Evolutionary conservation across 345 rosid genomes (phyloP).

Genomic region (Cardiospermum halicacabum): DNA sequence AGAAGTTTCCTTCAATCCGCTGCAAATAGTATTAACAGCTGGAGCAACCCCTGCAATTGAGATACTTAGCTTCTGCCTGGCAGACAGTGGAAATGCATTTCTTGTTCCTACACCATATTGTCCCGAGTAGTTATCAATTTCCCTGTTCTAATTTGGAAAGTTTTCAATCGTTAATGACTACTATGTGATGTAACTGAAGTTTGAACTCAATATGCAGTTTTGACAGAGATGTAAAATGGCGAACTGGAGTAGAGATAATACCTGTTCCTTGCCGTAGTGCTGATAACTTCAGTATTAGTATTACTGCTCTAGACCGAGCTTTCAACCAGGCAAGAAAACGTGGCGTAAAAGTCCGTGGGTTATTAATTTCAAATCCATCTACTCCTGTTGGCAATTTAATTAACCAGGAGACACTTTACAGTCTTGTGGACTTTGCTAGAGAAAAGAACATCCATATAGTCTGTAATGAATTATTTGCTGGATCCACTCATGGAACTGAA

Average conservation of each 20-base stretch:
- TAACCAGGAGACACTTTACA: slow-evolving; percentile 53
- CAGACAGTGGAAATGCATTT: slow-evolving; percentile 91
- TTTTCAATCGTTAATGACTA: slow-evolving; percentile 3
- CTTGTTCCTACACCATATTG: slow-evolving; percentile 84
- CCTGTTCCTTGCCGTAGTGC: slow-evolving; percentile 87
- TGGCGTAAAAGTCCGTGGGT: slow-evolving; percentile 70
- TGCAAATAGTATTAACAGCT: slow-evolving; percentile 57
- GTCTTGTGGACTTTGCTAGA: slow-evolving; percentile 75
- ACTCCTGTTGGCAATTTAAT: slow-evolving; percentile 65
- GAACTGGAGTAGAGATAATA: slow-evolving; percentile 83
- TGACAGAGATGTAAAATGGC: slow-evolving; percentile 80
- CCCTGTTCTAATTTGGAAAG: neutral
- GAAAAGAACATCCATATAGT: slow-evolving; percentile 85
- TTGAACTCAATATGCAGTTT: slow-evolving; percentile 43
- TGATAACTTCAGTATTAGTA: slow-evolving; percentile 59
- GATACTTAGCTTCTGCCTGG: slow-evolving; percentile 80
- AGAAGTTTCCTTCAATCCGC: slow-evolving; percentile 56
- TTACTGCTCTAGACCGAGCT: slow-evolving; percentile 75
- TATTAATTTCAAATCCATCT: slow-evolving; percentile 76
- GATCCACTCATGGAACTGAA: slow-evolving; percentile 50
- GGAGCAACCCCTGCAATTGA: slow-evolving; percentile 78
- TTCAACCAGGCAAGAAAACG: slow-evolving; percentile 89
- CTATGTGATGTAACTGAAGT: slow-evolving; percentile 14
- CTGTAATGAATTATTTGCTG: slow-evolving; percentile 68
- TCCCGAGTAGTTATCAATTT: slow-evolving; percentile 48